Evolutionary conservation across 352 stramenopile species (phyloP).

Genomic region (Phytophthora fragariae): DNA sequence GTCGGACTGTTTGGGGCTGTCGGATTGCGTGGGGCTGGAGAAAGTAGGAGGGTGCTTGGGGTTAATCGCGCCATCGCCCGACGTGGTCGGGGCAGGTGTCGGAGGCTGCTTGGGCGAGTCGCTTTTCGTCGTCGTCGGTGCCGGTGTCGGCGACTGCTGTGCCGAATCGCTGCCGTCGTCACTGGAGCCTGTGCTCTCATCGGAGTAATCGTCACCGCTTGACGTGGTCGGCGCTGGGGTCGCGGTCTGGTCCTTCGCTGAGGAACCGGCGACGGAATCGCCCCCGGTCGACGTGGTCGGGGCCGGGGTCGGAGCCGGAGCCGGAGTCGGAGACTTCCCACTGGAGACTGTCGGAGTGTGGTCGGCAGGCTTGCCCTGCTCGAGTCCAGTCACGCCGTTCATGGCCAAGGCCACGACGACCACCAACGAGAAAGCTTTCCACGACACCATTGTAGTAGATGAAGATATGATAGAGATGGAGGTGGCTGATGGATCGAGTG

Average conservation of each 20-base stretch:
- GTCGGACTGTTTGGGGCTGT: background rate
- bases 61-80: background rate
- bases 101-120: too few relatives aligned
- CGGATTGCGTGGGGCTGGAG: background rate
- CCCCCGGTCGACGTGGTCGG: background rate
- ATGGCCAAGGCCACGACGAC: slow-evolving; percentile 18
- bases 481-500: slow-evolving; percentile 3
- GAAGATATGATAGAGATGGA: slow-evolving; percentile 6
- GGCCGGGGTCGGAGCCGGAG: too few relatives aligned
- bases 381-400: slow-evolving; percentile 16
- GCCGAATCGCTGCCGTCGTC: slow-evolving; percentile 16
- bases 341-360: background rate
- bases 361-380: slow-evolving; percentile 19
- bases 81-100: too few relatives aligned
- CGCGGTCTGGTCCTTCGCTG: background rate
- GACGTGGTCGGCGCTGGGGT: slow-evolving; percentile 11
- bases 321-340: background rate
- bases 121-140: too few relatives aligned
- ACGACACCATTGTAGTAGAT: slow-evolving; percentile 17
- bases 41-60: slow-evolving; percentile 4
- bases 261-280: too few relatives aligned
- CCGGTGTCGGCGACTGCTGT: too few relatives aligned
- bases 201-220: too few relatives aligned
- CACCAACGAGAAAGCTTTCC: slow-evolving; percentile 26
- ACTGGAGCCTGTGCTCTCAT: slow-evolving; percentile 6